Evolutionary conservation across 148 eudicot genomes (phyloP), one percentile per base, ranked within the genome.

Genomic region (Vaccinium darrowii): DNA sequence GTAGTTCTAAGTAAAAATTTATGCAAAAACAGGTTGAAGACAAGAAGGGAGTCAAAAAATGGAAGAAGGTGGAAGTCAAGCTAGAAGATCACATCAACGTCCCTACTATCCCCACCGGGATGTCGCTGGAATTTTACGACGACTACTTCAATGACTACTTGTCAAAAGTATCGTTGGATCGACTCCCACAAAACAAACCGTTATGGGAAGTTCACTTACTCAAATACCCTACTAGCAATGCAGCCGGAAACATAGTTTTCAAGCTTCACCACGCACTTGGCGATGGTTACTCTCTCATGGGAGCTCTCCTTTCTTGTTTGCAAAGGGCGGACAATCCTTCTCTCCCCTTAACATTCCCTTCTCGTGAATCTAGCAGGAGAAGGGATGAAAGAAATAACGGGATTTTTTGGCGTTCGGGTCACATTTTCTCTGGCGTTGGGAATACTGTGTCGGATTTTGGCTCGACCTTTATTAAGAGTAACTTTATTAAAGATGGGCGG

Each of bases 191-290:
- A 72, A 87, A 88, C 81, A 83, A 88, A 63, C 98, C 98, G 14
- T 78, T 94, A 54, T 96, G 98, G 98, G 93, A 92, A 78, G n/a
- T 91, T 84, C 98, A 96, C 63, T 25, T 96, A 8, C 8, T 91
- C 33, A 91, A 92, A 76, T 91, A 91, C 84, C 96, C 92, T 4
- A 94, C 98, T 11, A 93, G 87, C 54, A 92, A 89, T 43, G 93
- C 96, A 49, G 90, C 94, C 0, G 98, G 95, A 18, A 71, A 82
- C 54, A 12, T 93, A 3, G 81, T 94, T 39, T 92, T 95, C 86
- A 95, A 94, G 91, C 93, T 95, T 72, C 96, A 94, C 80, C 98
- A 95, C 71, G 90, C 98, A 3, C 87, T 94, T 1, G 98, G 98
- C 0, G 95, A 95, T n/a, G 98, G 98, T 3, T 95, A 84, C 84